phyloP scores from a whole-genome alignment of 2,329 filamentous ascomycete genomes.

The Hypoxylon sp. region DNA sequence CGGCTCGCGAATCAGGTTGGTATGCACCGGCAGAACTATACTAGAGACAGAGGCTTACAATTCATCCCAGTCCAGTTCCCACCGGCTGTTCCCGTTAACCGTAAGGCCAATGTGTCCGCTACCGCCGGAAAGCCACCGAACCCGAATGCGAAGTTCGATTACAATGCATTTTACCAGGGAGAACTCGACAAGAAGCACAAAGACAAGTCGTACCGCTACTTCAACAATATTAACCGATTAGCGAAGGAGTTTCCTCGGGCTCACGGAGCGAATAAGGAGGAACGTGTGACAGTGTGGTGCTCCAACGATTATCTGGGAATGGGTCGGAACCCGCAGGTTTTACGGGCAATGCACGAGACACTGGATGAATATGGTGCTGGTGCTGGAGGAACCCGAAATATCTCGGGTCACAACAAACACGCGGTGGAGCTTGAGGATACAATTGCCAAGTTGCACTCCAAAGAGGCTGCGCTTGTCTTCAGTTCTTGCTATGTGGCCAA shows the following conservation, averaged over 20 bases:
- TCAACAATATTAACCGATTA: constrained; percentile 99
- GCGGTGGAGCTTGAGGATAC: constrained; percentile 87
- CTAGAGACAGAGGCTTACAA: constrained; percentile 41
- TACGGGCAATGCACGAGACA: constrained; percentile 94
- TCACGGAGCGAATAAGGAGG: constrained; percentile 86
- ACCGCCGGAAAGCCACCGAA: constrained; percentile 49
- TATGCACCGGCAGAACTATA: not conserved
- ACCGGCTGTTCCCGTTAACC: constrained; percentile 52
- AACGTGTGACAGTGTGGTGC: constrained; percentile 97
- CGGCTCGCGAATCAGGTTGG: constrained; percentile 67
- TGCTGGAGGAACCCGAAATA: constrained; percentile 95
- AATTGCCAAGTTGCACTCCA: constrained; percentile 88
- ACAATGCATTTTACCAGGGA: constrained; percentile 87
- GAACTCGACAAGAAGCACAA: constrained; percentile 99
- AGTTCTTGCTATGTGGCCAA: constrained; percentile 99
- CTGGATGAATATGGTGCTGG: constrained; percentile 95
- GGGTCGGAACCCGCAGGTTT: constrained; percentile 89
- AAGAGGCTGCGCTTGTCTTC: constrained; percentile 94
- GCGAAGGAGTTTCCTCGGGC: constrained; percentile 96
- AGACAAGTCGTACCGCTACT: constrained; percentile 99
- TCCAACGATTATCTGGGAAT: constrained; percentile 99
- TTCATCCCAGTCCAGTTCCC: constrained; percentile 55
- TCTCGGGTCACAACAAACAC: constrained; percentile 97
- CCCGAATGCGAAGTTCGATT: constrained; percentile 80
- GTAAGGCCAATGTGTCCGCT: constrained; percentile 51